Evolutionary conservation across 768 basidiomycete genomes (phyloP), one percentile per base, ranked within the genome.

Genomic region (Pleurotus cornucopiae): DNA sequence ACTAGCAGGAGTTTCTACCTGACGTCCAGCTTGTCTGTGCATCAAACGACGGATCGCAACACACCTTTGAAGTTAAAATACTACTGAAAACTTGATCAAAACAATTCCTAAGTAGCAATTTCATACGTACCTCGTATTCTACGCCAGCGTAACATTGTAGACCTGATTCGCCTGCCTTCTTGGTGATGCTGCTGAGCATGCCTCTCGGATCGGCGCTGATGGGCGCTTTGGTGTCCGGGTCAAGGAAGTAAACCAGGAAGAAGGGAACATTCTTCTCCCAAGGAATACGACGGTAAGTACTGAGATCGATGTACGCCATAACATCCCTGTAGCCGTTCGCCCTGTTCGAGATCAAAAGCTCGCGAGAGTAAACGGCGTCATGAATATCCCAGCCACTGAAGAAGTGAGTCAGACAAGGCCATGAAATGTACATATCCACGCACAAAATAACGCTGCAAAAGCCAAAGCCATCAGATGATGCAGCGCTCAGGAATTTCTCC

Each of bases 371-470:
- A 3, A 90, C 82, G 0, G 78, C 60, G 66, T 98, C 97, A 62
- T 98, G 93, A 13, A 98, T 85, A 69, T 96, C 91, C 95, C 92
- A 94, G 47, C 89, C 91, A 58, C 88, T 93, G 61, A 9, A 43
- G 6, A 39, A 49, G 23, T 23, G 34, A 34, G 6, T 39, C 44
- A 13, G 38, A 12, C 25, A 46, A n/a, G 18, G 30, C 34, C 45
- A 25, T 12, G 47, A 14, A 46, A 11, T 18, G 54, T 48, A 38
- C 2, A 3, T 23, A 14, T 49, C 41, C 37, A 75, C 87, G 63
- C 58, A 90, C 91, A 95, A 98, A 56, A 95, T 84, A 47, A 95
- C 89, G 63, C 89, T 91, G 73, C 92, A 96, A 73, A 95, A 97
- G 4, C 93, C 92, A 67, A 97, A 96, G 0, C 93, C 93, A 59